phyloP scores from a whole-genome alignment of 768 basidiomycete genomes.

The Termitomyces eurrhizus region DNA sequence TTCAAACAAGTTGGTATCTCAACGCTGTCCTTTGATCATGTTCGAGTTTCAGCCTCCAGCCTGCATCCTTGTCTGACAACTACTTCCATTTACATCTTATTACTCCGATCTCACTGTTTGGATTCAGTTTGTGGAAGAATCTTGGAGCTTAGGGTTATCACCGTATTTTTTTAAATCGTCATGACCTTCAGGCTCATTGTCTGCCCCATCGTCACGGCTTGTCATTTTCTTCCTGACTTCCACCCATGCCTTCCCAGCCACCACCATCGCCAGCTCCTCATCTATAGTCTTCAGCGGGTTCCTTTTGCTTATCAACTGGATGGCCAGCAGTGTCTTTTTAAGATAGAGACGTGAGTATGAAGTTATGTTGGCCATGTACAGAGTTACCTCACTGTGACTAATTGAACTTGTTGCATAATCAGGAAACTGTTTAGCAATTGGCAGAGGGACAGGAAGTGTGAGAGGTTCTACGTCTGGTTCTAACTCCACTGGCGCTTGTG shows the following conservation, averaged over 20 bases:
- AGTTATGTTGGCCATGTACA: background rate
- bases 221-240: slow-evolving; percentile 16
- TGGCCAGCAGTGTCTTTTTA: background rate
- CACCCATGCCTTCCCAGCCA: slow-evolving; percentile 12
- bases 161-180: slow-evolving; percentile 9
- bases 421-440: background rate
- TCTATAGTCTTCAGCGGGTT: background rate
- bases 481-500: background rate
- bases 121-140: too few species aligned
- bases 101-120: too few species aligned
- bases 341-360: background rate
- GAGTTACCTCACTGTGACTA: slow-evolving; percentile 8
- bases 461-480: slow-evolving; percentile 7
- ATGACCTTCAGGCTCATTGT: background rate
- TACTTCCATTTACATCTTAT: too few species aligned
- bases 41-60: too few species aligned
- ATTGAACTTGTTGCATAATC: slow-evolving; percentile 4
- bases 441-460: slow-evolving; percentile 7
- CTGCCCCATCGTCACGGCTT: slow-evolving; percentile 8
- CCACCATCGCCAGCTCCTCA: slow-evolving; percentile 4
- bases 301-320: slow-evolving; percentile 1
- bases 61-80: too few species aligned
- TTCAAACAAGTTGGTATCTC: too few species aligned
- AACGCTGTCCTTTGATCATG: too few species aligned
- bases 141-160: too few species aligned